Percentiles rank a stretch among this genome's conserved stretches.
These are phyloP conservation scores for Umbilicus rupestris DNA, from an alignment of 164 flowering plant species.

Conservation along the genomic window DNA sequence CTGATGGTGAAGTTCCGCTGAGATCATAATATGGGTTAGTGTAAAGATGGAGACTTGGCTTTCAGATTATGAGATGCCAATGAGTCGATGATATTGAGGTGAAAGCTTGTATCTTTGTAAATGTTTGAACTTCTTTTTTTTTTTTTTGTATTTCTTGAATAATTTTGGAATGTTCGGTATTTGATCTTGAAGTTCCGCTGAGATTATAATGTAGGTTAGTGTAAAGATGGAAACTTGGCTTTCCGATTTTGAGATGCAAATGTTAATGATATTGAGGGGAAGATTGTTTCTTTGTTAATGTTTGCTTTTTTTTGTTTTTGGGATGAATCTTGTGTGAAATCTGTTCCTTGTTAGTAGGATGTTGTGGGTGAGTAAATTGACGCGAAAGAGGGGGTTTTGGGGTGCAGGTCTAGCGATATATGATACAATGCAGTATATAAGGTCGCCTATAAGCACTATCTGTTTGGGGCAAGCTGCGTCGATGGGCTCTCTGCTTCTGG, in stretches of 20 bases:
- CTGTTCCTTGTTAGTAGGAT: neutral
- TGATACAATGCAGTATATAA: slow-evolving; percentile 92
- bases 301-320: neutral
- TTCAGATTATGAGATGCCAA: neutral
- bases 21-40: neutral
- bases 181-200: neutral
- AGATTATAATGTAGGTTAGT: neutral
- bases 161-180: neutral
- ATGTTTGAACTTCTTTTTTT: neutral
- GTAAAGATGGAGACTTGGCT: neutral
- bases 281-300: neutral
- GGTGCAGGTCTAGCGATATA: slow-evolving; percentile 75
- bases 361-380: neutral
- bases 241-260: neutral
- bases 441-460: slow-evolving; percentile 72
- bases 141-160: neutral
- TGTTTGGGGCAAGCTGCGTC: slow-evolving; percentile 97
- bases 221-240: neutral
- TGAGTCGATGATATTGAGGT: neutral
- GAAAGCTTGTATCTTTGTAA: neutral
- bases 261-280: neutral
- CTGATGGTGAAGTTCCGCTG: neutral
- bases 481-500: slow-evolving; percentile 82
- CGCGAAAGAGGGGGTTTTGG: neutral
- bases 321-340: too few relatives aligned